phyloP scores from a whole-genome alignment of 495 filamentous ascomycete genomes.

The Neurospora sp. region DNA sequence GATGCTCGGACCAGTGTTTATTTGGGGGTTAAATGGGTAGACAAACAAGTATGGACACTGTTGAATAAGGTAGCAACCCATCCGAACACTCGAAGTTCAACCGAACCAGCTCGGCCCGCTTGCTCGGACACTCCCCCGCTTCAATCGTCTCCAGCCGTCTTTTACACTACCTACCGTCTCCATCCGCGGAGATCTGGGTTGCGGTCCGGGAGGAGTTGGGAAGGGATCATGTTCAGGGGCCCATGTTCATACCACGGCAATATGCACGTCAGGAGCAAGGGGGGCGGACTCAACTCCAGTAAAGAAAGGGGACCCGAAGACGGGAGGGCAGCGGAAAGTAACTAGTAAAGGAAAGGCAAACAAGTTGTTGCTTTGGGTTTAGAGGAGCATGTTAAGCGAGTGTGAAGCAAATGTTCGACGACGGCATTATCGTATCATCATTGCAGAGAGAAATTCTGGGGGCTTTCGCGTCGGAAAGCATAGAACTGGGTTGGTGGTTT shows the following conservation, averaged over 20 bases:
- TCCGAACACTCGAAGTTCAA: neutral
- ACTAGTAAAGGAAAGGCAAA: neutral
- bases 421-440: neutral
- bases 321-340: neutral
- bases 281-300: neutral
- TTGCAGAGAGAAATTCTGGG: neutral
- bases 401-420: neutral
- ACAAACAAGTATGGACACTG: too few relatives aligned
- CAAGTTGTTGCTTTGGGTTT: neutral
- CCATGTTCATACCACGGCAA: neutral
- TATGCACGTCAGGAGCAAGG: neutral
- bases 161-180: neutral
- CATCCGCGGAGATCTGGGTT: neutral
- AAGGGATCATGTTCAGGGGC: neutral
- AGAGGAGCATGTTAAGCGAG: neutral
- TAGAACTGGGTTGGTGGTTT: neutral
- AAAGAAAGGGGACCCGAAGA: neutral
- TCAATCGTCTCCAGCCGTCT: neutral
- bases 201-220: neutral
- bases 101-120: neutral
- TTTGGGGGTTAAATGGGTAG: too few relatives aligned
- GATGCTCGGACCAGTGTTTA: too few relatives aligned
- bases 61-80: too few relatives aligned
- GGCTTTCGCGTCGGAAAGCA: neutral
- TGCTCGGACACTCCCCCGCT: neutral